Evolutionary conservation across 495 filamentous ascomycete genomes (phyloP), one percentile per base, ranked within the genome.

Genomic region (Jackrogersella minutella): DNA sequence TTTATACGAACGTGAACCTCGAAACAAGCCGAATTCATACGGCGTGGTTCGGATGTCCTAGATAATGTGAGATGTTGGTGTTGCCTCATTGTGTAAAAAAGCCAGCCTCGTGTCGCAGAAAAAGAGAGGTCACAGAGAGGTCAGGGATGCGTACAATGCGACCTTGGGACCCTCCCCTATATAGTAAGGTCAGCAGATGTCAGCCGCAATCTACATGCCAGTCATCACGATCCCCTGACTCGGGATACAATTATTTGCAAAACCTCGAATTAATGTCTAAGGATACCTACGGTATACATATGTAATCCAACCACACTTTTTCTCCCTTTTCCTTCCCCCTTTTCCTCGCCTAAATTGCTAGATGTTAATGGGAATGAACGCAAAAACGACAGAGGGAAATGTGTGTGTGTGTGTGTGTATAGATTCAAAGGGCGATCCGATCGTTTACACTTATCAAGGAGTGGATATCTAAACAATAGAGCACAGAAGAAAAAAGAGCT

Each of bases 51-150:
- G n/a, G n/a, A n/a, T n/a, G n/a, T n/a, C n/a, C n/a, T n/a, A n/a
- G n/a, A n/a, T n/a, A n/a, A n/a, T n/a, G n/a, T n/a, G n/a, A n/a
- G n/a, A n/a, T n/a, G n/a, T n/a, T n/a, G n/a, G n/a, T n/a, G n/a
- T n/a, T n/a, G n/a, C n/a, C n/a, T n/a, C n/a, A n/a, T 49, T 13
- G 1, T 30, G 17, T 5, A 33, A 17, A 40, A 14, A 28, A 60
- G 40, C 30, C n/a, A 60, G 34, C 50, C 58, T 63, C 53, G 58
- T 68, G 62, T 31, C 17, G 10, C n/a, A n/a, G n/a, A n/a, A n/a
- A 33, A 30, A 39, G 58, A 21, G 24, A 54, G 24, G 56, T 66
- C 63, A 66, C 63, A 56, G 46, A 56, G 56, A 28, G 28, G 21
- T 1, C 63, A 56, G 46, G 63, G 56, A 28, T 22, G 21, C 3